These are phyloP conservation scores for Aspergillus coremiiformis DNA, from an alignment of 495 filamentous ascomycete genomes.

Conservation along the genomic window DNA sequence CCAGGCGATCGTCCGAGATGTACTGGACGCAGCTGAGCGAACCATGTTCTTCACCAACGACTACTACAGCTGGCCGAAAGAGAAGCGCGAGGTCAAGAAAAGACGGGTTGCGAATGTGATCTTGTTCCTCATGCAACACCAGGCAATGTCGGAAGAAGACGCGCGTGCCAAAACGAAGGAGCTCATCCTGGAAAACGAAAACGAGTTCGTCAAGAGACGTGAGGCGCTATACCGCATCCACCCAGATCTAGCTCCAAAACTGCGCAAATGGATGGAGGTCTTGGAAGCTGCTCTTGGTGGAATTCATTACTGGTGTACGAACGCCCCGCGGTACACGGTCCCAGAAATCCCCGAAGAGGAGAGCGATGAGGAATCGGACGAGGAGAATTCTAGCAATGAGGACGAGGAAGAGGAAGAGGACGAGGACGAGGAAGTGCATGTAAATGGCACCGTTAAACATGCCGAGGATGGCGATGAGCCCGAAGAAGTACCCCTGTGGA, in stretches of 20 bases:
- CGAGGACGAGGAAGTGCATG: background rate
- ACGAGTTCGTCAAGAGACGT: conserved; percentile 6
- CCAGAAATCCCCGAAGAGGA: conserved; percentile 1
- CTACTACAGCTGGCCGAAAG: conserved; percentile 12
- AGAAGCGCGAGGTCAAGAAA: conserved; percentile 8
- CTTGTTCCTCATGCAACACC: conserved; percentile 10
- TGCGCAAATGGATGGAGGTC: conserved; percentile 14
- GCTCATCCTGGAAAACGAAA: conserved; percentile 8
- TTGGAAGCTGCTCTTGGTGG: conserved; percentile 7
- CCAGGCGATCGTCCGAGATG: conserved; percentile 9
- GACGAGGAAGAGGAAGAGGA: background rate
- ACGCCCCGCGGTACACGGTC: conserved; percentile 7
- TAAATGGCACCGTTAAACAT: background rate
- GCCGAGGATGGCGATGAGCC: background rate
- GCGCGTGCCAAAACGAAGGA: conserved; percentile 6
- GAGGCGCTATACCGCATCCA: conserved; percentile 6
- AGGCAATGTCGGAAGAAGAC: conserved; percentile 11
- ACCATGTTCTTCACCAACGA: conserved; percentile 16
- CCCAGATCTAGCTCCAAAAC: conserved; percentile 8
- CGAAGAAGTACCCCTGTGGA: conserved; percentile 1
- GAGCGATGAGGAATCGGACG: conserved; percentile 2
- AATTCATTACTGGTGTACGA: conserved; percentile 14
- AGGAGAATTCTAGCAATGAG: background rate
- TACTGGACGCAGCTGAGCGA: conserved; percentile 8
- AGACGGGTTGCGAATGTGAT: conserved; percentile 9